Conservation (phyloP, 352 stramenopile species). For the Globisporangium abappressorium region DNA sequence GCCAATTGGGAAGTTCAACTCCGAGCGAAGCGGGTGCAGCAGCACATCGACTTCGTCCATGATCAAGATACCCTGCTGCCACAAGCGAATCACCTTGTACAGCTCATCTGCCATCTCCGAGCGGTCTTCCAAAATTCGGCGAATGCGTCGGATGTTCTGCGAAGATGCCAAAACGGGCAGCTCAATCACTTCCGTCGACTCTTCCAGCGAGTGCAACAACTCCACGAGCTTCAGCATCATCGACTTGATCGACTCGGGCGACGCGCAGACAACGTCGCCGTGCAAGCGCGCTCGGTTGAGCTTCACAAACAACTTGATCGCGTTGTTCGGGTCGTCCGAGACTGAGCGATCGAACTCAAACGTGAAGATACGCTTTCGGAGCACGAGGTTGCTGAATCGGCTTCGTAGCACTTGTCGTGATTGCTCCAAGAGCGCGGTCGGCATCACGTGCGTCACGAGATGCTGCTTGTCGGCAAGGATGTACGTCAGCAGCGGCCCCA, state of each 20-base stretch:
- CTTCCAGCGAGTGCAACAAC: slow-evolving; percentile 88
- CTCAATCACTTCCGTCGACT: slow-evolving; percentile 72
- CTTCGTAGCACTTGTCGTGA: slow-evolving; percentile 96
- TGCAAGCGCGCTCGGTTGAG: slow-evolving; percentile 89
- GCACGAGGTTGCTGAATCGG: slow-evolving; percentile 95
- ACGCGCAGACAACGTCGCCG: slow-evolving; percentile 97
- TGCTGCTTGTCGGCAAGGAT: slow-evolving; percentile 96
- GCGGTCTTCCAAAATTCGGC: slow-evolving; percentile 64
- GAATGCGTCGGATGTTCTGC: slow-evolving; percentile 71
- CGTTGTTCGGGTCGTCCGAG: slow-evolving; percentile 61
- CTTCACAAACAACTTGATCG: slow-evolving; percentile 72
- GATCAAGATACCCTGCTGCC: slow-evolving; percentile 92
- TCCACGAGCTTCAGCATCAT: slow-evolving; percentile 99
- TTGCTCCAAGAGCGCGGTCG: slow-evolving; percentile 98
- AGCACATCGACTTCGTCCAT: slow-evolving; percentile 94
- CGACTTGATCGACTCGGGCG: slow-evolving; percentile 98
- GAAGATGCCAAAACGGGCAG: slow-evolving; percentile 54
- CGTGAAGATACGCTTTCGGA: slow-evolving; percentile 98
- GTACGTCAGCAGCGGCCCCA: slow-evolving; percentile 97
- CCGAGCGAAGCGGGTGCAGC: slow-evolving; percentile 86
- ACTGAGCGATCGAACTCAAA: slow-evolving; percentile 98
- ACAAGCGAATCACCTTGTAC: slow-evolving; percentile 83
- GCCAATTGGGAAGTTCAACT: slow-evolving; percentile 91
- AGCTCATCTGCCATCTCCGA: slow-evolving; percentile 91
- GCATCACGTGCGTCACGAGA: slow-evolving; percentile 97